Evolutionary conservation across 1,284 basidiomycete genomes (phyloP), one percentile per base, ranked within the genome.

Genomic region (Inonotus hispidus): DNA sequence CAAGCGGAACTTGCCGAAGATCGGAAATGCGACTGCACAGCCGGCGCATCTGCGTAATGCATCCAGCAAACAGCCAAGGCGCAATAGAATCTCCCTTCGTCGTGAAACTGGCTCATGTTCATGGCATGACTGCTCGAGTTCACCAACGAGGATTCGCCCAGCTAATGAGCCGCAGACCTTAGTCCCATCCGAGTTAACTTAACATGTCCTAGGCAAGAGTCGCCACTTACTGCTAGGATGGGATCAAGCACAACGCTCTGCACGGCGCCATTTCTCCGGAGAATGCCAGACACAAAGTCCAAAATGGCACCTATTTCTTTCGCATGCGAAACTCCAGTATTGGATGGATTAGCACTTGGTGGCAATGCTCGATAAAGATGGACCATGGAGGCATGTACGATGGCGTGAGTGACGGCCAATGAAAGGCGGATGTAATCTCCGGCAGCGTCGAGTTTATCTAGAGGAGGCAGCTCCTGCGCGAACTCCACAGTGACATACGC

Each of bases 321-420:
- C 11, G 61, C 61, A 32, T 63, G 69, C 71, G 0, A 66, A 70
- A 4, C 67, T 67, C 39, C 73, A 46, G 43, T 71, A 71, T 47
- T 72, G 69, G 39, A 43, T 14, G 56, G 74, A 1, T 58, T 64
- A 0, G 59, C 54, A 16, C 70, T 67, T 13, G 65, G 54, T 16
- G 67, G 59, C 32, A 72, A 71, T 1, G 70, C 66, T 4, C 68
- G 66, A 53, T 80, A 73, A 6, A 80, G 69, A 13, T 71, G 75
- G 2, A 77, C 72, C 23, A 73, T 66, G 2, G 72, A 68, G 1
- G 66, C 67, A 27, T 71, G 68, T 47, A 75, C 72, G 7, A 79
- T 66, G 5, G 75, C 67, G 57, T 66, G 65, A 32, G 66, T 65
- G 37, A 69, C 66, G n/a, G 70, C 66, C 23, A 68, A 69, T 1